Evolutionary conservation across 2,329 filamentous ascomycete genomes (phyloP), one percentile per base, ranked within the genome.

Genomic region (Aspergillus costaricaensis): DNA sequence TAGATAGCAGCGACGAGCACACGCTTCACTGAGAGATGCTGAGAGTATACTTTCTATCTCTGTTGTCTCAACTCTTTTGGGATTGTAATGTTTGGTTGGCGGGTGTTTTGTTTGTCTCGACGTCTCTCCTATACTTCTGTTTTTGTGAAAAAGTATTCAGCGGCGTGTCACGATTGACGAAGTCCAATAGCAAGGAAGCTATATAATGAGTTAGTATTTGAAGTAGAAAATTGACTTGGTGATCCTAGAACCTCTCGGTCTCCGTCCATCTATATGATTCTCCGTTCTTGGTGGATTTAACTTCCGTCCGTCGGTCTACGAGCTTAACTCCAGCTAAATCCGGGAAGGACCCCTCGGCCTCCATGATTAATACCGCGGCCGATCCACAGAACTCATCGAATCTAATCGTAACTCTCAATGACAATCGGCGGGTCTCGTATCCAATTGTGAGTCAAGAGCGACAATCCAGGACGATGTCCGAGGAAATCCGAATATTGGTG

Each of bases 1-100:
- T 71, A 19, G 61, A 73, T 59, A 70, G 68, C 36, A 69, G 67
- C n/a, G 73, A 75, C 60, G 72, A 75, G 59, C 14, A 71, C 53
- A 65, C 65, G 2, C 48, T 73, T 44, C 39, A 52, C 41, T 63
- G 56, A 44, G 30, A 23, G 15, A 21, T 14, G 41, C 52, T 14
- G 9, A 17, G 12, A 14, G n/a, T 14, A 2, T 21, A 17, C 7
- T 2, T 8, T 12, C 9, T 57, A n/a, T 50, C 10, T 25, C n/a
- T 2, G 3, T 36, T 36, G 32, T 36, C 32, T 14, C 10, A 0
- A 30, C 10, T 30, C 4, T 36, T 5, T 2, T 5, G 12, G 5
- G 5, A 36, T 23, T 38, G 30, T 30, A 19, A 32, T 15, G 15
- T 19, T 38, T 10, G 3, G 30, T 57, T 23, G 41, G 19, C 41